A percentile compares a stretch with the other conserved stretches of the same genome.
Evolutionary conservation across 768 basidiomycete genomes (phyloP).

Genomic region (Gloeopeniophorella convolvens): DNA sequence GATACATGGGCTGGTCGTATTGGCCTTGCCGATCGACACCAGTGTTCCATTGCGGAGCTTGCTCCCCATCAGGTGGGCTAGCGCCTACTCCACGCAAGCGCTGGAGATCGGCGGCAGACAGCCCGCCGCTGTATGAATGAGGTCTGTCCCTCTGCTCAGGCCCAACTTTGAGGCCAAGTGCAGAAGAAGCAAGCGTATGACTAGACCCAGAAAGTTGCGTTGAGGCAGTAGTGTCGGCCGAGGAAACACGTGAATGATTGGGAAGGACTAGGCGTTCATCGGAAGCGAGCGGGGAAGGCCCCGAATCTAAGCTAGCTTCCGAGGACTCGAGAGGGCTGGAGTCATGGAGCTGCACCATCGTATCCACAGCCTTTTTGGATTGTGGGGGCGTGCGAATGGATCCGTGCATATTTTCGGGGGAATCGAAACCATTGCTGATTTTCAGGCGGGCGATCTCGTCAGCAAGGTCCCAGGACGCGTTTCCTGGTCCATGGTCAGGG

Average conservation of each 20-base stretch:
- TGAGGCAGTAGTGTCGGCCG: conserved; percentile 66
- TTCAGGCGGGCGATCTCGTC: conserved; percentile 70
- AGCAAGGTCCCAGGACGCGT: conserved; percentile 53
- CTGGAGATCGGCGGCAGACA: conserved; percentile 67
- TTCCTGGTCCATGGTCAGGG: conserved; percentile 48
- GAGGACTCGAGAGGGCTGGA: conserved; percentile 69
- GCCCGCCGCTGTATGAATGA: conserved; percentile 74
- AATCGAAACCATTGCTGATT: conserved; percentile 51
- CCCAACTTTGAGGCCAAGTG: conserved; percentile 47
- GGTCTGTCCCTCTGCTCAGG: conserved; percentile 69
- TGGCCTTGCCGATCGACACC: conserved; percentile 27
- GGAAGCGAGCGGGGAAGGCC: conserved; percentile 52
- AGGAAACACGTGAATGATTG: conserved; percentile 77
- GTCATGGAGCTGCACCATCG: conserved; percentile 53
- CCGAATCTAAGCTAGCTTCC: conserved; percentile 60
- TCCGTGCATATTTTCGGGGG: conserved; percentile 31
- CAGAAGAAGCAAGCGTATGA: conserved; percentile 48
- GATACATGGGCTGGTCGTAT: conserved; percentile 44
- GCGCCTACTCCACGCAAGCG: conserved; percentile 63
- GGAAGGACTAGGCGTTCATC: conserved; percentile 55
- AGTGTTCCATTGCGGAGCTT: conserved; percentile 24
- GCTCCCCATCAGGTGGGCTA: conserved; percentile 25
- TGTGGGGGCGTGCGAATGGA: conserved; percentile 65
- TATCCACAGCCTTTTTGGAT: conserved; percentile 45
- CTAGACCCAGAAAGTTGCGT: conserved; percentile 49